A percentile compares a stretch with the other conserved stretches of the same genome.
Evolutionary conservation across 352 stramenopile species (phyloP).

Genomic region (Phytophthora palmivora): DNA sequence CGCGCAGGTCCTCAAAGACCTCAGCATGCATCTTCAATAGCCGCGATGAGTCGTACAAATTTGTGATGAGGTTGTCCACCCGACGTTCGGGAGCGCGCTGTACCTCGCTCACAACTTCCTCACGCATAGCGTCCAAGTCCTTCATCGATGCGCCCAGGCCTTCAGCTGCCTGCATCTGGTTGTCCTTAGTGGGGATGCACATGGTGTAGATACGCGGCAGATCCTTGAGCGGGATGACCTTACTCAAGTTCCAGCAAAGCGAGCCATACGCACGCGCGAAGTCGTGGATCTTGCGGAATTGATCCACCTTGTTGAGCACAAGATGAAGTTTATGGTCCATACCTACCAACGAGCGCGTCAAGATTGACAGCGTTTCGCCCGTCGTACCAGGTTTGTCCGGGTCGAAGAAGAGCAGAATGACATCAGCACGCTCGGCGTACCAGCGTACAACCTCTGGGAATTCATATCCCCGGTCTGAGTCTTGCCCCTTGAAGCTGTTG

Average conservation of each 20-base stretch:
- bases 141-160: conserved; percentile 83
- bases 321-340: conserved; percentile 99
- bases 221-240: conserved; percentile 99
- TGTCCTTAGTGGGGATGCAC: conserved; percentile 94
- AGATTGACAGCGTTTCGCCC: conserved; percentile 98
- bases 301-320: conserved; percentile 99
- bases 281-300: conserved; percentile 99
- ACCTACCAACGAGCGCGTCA: conserved; percentile 96
- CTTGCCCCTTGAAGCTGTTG: conserved; percentile 45
- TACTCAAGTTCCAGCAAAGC: conserved; percentile 99
- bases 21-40: conserved; percentile 96
- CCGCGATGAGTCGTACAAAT: conserved; percentile 93
- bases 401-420: conserved; percentile 99
- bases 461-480: conserved; percentile 95
- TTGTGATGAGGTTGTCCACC: conserved; percentile 99
- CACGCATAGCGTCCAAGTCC: conserved; percentile 95
- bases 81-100: conserved; percentile 97
- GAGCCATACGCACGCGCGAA: conserved; percentile 99
- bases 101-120: conserved; percentile 98
- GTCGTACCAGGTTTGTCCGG: conserved; percentile 99
- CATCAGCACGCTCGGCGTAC: conserved; percentile 98
- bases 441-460: conserved; percentile 97
- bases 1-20: conserved; percentile 84
- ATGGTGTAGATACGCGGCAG: conserved; percentile 99
- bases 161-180: conserved; percentile 53